Base-by-base conservation (phyloP, 1,284 basidiomycete species). In the Marasmius oreades region DNA sequence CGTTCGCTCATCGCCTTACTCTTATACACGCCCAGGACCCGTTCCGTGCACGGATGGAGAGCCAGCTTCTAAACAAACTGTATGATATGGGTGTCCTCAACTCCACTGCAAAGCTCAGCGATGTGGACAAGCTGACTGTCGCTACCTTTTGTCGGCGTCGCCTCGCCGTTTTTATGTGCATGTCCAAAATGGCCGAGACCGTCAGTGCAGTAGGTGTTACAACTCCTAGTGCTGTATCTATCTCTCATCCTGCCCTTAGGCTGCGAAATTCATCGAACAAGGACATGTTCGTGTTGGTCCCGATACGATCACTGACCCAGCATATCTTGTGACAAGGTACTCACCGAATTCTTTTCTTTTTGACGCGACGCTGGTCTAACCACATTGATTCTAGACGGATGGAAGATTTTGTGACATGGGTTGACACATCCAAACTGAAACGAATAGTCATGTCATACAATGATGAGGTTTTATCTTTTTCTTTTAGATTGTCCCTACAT, bases 371-470 rank as follows among this genome's bases (percentile, higher is more conserved):
- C 55, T 62, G 61, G 63, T 34, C 37, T 33, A 16, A 11, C n/a
- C 61, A 34, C 33, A 10, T 47, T 11, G 44, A 58, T 16, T 10
- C 5, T 61, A 91, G 90, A 65, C 93, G 95, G 64, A 95, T 97
- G 93, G 95, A 99, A 70, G 97, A 99, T 78, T 99, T 98, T 73
- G 94, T 99, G 48, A 98, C 97, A 20, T 99, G 97, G 97, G 95
- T 99, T 16, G 95, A 99, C 71, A 95, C 94, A 23, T 95, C 91
- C 63, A 97, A 96, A 71, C 84, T 98, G 71, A 98, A 97, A 84
- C 83, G 96, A 60, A 95, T 93, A 0, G 88, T 99, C 69, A 92
- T 96, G 87, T 78, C 81, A 62, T 99, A 99, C 81, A 99, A 98
- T 71, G 95, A 97, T 75, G 93, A 98, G 85, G 93, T 94, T 57